These are phyloP conservation scores for Pleurotus cornucopiae DNA, from an alignment of 768 basidiomycete species.

Conservation along the genomic window DNA sequence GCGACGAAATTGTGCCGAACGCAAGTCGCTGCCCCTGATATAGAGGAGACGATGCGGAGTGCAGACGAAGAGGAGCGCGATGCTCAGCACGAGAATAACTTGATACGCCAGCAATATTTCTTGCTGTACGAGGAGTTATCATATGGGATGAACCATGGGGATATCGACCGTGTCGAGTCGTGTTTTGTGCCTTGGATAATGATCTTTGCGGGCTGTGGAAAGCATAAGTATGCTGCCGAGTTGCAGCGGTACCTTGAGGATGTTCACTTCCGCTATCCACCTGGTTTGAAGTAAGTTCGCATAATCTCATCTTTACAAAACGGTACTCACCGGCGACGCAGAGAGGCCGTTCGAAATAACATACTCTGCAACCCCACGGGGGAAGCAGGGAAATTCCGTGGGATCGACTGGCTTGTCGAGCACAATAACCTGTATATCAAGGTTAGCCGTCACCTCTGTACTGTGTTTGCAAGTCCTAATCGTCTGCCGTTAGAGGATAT, in stretches of 20 bases:
- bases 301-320: neutral
- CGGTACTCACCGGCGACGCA: neutral
- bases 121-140: constrained; percentile 36
- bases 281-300: constrained; percentile 5
- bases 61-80: constrained; percentile 18
- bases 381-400: constrained; percentile 19
- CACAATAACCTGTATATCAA: constrained; percentile 39
- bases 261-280: constrained; percentile 20
- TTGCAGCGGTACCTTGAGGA: constrained; percentile 23
- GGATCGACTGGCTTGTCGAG: constrained; percentile 19
- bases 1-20: constrained; percentile 16
- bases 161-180: constrained; percentile 24
- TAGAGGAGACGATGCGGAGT: neutral
- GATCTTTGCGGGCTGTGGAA: constrained; percentile 24
- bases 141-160: constrained; percentile 26
- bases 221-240: constrained; percentile 29
- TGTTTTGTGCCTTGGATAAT: constrained; percentile 20
- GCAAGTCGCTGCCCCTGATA: constrained; percentile 14
- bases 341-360: constrained; percentile 22
- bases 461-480: neutral
- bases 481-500: constrained; percentile 14
- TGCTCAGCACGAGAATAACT: constrained; percentile 27
- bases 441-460: constrained; percentile 9
- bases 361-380: constrained; percentile 35
- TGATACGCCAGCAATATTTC: constrained; percentile 26